Percentiles rank a stretch among this genome's conserved stretches.
phyloP scores from a whole-genome alignment of 2,329 filamentous ascomycete species.

The Coniosporium tulheliwenetii region DNA sequence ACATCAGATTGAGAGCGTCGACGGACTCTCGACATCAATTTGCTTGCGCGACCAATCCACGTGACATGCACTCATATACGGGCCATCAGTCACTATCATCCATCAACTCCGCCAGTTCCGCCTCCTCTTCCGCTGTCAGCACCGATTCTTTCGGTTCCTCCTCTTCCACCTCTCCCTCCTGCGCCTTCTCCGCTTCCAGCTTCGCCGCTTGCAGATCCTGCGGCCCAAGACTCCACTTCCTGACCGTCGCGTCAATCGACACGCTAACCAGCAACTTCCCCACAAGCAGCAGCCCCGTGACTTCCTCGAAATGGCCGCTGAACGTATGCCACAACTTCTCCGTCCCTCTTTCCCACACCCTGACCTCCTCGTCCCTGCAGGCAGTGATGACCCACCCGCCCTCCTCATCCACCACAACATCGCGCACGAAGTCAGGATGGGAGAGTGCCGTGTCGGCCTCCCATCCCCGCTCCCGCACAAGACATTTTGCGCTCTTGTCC shows the following conservation, averaged over 20 bases:
- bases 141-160: constrained; percentile 28
- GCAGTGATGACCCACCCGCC: constrained; percentile 73
- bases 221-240: constrained; percentile 63
- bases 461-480: constrained; percentile 55
- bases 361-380: constrained; percentile 79
- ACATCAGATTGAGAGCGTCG: too few species aligned
- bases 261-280: constrained; percentile 53
- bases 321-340: constrained; percentile 61
- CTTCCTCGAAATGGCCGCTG: constrained; percentile 81
- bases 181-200: constrained; percentile 33
- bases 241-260: constrained; percentile 77
- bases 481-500: constrained; percentile 73
- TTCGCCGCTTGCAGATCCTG: constrained; percentile 41
- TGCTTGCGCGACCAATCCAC: too few species aligned
- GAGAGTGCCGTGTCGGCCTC: constrained; percentile 53
- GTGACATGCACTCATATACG: too few species aligned
- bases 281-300: constrained; percentile 62
- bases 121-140: constrained; percentile 81
- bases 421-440: constrained; percentile 84
- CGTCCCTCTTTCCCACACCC: constrained; percentile 66
- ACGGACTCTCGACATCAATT: neutral
- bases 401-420: constrained; percentile 52
- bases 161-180: constrained; percentile 25
- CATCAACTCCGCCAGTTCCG: constrained; percentile 83
- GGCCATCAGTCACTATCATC: constrained; percentile 45